These are phyloP conservation scores for Aureoboletus auriporus DNA, from an alignment of 768 basidiomycete genomes.

Conservation along the genomic window DNA sequence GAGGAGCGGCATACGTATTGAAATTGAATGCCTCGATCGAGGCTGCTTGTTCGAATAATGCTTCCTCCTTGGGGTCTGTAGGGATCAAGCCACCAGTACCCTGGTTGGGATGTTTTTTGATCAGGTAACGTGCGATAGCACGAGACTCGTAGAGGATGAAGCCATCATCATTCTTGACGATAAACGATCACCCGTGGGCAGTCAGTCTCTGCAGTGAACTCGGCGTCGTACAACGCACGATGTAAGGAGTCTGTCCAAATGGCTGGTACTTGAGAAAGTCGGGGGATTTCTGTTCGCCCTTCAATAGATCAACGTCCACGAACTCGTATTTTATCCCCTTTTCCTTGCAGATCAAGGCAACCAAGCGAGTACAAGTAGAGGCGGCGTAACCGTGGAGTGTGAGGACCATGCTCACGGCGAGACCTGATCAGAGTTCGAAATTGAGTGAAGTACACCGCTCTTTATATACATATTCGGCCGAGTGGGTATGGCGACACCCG, in stretches of 20 bases:
- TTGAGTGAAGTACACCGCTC: not conserved
- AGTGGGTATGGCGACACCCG: no score
- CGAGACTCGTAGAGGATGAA: conserved; percentile 61
- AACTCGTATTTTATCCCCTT: conserved; percentile 55
- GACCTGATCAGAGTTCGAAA: not conserved
- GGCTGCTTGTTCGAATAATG: conserved; percentile 29
- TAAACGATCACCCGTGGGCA: not conserved
- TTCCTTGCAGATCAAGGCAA: conserved; percentile 50
- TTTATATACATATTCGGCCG: conserved; percentile 1
- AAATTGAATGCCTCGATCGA: conserved; percentile 54
- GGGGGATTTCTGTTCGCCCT: conserved; percentile 43
- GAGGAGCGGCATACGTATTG: conserved; percentile 34
- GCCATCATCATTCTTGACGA: conserved; percentile 51
- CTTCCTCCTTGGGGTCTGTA: conserved; percentile 30
- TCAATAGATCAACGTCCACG: conserved; percentile 38
- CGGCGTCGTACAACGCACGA: conserved; percentile 21
- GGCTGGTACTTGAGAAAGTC: conserved; percentile 51
- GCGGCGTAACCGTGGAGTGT: conserved; percentile 29
- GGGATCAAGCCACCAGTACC: conserved; percentile 50
- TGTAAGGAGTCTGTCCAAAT: conserved; percentile 49
- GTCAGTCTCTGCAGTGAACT: not conserved
- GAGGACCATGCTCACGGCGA: conserved; percentile 30
- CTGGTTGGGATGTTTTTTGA: conserved; percentile 47
- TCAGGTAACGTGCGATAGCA: conserved; percentile 59
- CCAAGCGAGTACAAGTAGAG: conserved; percentile 51